Evolutionary conservation across 306 rosid genomes (phyloP).

Genomic region (Vicia faba): DNA sequence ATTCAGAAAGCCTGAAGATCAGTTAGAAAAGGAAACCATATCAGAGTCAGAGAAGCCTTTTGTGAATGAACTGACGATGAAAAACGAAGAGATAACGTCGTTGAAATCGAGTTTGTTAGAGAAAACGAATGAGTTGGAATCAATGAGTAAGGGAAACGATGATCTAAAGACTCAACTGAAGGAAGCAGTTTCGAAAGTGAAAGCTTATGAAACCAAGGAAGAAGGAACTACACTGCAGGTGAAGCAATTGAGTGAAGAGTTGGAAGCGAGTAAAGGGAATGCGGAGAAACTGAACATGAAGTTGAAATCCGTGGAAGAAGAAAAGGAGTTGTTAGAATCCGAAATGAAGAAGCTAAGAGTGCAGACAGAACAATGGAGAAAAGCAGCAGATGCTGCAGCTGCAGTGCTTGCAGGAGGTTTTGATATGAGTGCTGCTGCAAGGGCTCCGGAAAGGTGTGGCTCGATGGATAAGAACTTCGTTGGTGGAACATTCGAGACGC

Average conservation of each 20-base stretch:
- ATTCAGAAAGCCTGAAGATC: conserved; percentile 37
- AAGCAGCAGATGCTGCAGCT: conserved; percentile 96
- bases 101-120: conserved; percentile 57
- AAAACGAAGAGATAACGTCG: conserved; percentile 52
- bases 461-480: conserved; percentile 86
- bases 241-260: conserved; percentile 55
- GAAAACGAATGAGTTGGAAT: conserved; percentile 54
- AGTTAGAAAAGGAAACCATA: conserved; percentile 44
- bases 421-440: conserved; percentile 55
- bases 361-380: conserved; percentile 89
- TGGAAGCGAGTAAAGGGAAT: conserved; percentile 51
- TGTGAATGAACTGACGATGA: conserved; percentile 46
- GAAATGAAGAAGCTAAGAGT: conserved; percentile 86
- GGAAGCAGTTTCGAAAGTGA: conserved; percentile 51
- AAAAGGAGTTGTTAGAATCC: conserved; percentile 60
- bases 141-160: conserved; percentile 45
- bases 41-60: conserved; percentile 48
- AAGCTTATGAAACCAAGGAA: conserved; percentile 53
- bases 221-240: conserved; percentile 48
- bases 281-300: conserved; percentile 50
- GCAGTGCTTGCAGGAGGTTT: conserved; percentile 73
- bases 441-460: conserved; percentile 76
- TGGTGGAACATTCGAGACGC: conserved; percentile 53
- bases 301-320: conserved; percentile 56
- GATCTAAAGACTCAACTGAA: conserved; percentile 54